phyloP scores from a whole-genome alignment of 805 yeast species.

The Metschnikowia noctiluminum region DNA sequence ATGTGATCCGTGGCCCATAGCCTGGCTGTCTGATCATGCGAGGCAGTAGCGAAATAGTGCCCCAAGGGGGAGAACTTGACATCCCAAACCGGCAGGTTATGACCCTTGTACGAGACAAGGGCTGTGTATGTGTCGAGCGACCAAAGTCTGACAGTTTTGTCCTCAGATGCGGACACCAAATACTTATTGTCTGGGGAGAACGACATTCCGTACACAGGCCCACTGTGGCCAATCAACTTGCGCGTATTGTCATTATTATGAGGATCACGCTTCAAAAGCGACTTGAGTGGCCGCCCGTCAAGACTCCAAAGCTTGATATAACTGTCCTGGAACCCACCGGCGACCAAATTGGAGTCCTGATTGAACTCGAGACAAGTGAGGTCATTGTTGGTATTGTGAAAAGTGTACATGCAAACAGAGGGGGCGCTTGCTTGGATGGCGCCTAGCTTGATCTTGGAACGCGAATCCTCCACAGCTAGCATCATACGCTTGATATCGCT shows the following conservation, averaged over 20 bases:
- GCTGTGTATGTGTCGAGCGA: slow-evolving; percentile 87
- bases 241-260: slow-evolving; percentile 46
- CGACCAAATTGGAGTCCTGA: slow-evolving; percentile 79
- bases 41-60: slow-evolving; percentile 96
- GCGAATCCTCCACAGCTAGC: slow-evolving; percentile 73
- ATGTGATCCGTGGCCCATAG: slow-evolving; percentile 98
- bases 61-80: slow-evolving; percentile 93
- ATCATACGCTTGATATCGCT: slow-evolving; percentile 79
- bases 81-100: slow-evolving; percentile 96
- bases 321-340: slow-evolving; percentile 93
- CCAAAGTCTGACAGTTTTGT: slow-evolving; percentile 90
- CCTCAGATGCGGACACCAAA: slow-evolving; percentile 81
- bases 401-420: slow-evolving; percentile 95
- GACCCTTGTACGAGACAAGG: slow-evolving; percentile 92
- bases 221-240: slow-evolving; percentile 85
- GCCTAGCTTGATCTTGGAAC: slow-evolving; percentile 68
- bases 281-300: slow-evolving; percentile 80
- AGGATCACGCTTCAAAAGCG: slow-evolving; percentile 54
- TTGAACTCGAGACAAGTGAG: slow-evolving; percentile 85
- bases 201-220: slow-evolving; percentile 86
- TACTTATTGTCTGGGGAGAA: slow-evolving; percentile 89
- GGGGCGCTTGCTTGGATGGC: slow-evolving; percentile 80
- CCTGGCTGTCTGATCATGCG: slow-evolving; percentile 96
- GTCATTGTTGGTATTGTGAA: slow-evolving; percentile 90
- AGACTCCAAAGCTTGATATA: slow-evolving; percentile 89